Evolutionary conservation across 2,329 filamentous ascomycete species (phyloP), one percentile per base, ranked within the genome.

Genomic region (Cucurbitaria berberidis): DNA sequence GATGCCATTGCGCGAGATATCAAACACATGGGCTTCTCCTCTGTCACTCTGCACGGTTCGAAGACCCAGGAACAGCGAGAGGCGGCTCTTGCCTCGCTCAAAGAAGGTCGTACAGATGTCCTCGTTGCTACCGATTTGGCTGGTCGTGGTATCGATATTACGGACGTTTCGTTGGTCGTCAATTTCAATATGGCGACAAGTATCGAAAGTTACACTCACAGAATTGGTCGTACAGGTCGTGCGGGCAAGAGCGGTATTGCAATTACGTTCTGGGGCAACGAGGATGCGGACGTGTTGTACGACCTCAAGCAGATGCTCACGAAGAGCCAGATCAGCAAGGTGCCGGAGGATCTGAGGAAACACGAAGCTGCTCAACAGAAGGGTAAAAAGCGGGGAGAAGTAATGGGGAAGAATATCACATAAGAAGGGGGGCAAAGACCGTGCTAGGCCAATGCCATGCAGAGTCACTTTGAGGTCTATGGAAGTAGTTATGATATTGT

Each of bases 61-160:
- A 99, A 99, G 77, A 96, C 93, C 0, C 95, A 99, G 77, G 95
- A 98, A 55, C 95, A 99, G 83, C 88, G 95, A 82, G 95, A 99
- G 77, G 90, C 91, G 1, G 93, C 95, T 0, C 84, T 99, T 26
- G 87, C 86, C 13, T 89, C 90, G n/a, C 83, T 99, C 22, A 90
- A 93, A 30, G 86, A 86, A 38, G 92, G 92, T 29, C 80, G 85
- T 45, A 90, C 90, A 0, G 89, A 96, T 58, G 90, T 99, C 0
- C 85, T 99, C 32, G 95, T 99, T 46, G 95, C 95, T 0, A 99
- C 95, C 1, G 95, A 99, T 78, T 81, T 99, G 51, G 95, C 95
- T 1, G 95, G 93, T 59, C 87, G 95, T 81, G 95, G 95, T 91
- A 97, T 99, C 74, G 95, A 99, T 77, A 93, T 99, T 3, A 87